These are phyloP conservation scores for Aspergillus nidulans DNA, from an alignment of 495 filamentous ascomycete species.

Conservation along the genomic window DNA sequence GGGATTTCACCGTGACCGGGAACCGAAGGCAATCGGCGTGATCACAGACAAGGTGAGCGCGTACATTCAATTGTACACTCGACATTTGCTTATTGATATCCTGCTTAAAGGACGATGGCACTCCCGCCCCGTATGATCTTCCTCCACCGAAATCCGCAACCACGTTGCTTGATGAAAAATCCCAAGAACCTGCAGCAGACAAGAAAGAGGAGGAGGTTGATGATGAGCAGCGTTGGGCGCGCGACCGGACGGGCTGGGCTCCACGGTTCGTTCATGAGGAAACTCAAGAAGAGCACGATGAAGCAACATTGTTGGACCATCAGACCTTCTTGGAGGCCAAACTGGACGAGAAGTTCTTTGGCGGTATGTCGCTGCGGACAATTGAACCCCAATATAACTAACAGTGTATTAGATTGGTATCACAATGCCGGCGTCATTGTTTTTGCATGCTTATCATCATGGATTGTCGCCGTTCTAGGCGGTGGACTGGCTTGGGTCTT, in stretches of 20 bases:
- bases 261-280: constrained; percentile 69
- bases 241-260: constrained; percentile 77
- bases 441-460: constrained; percentile 87
- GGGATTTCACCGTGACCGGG: constrained; percentile 59
- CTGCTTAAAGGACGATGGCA: constrained; percentile 54
- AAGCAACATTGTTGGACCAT: constrained; percentile 75
- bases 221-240: constrained; percentile 63
- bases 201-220: constrained; percentile 43
- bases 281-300: constrained; percentile 47
- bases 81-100: neutral
- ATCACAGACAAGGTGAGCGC: constrained; percentile 62
- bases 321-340: constrained; percentile 80
- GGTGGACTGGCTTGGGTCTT: constrained; percentile 92
- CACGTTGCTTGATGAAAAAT: constrained; percentile 44
- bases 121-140: constrained; percentile 69
- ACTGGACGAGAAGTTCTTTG: constrained; percentile 86
- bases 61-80: neutral
- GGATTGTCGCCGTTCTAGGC: constrained; percentile 82
- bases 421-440: constrained; percentile 90
- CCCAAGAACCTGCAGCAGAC: constrained; percentile 38
- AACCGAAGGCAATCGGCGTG: constrained; percentile 63
- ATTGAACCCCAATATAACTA: constrained; percentile 3
- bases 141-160: constrained; percentile 69
- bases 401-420: constrained; percentile 72
- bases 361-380: constrained; percentile 52